Evolutionary conservation across 768 basidiomycete genomes (phyloP).

Genomic region (Rhizopogon salebrosus): DNA sequence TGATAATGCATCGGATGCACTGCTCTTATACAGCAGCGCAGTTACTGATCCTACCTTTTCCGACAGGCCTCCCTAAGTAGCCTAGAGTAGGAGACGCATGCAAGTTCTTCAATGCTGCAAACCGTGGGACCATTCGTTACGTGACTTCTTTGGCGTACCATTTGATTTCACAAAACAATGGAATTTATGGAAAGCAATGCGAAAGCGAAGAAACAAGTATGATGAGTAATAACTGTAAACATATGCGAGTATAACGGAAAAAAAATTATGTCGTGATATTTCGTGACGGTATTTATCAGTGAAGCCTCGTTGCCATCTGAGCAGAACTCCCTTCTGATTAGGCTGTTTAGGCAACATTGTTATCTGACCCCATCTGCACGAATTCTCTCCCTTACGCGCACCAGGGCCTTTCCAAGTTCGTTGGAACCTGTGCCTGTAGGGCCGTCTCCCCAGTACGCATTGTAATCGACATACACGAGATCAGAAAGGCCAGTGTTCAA

Average conservation of each 20-base stretch:
- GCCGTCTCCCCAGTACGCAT: constrained; percentile 69
- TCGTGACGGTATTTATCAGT: background rate
- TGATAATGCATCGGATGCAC: too few species aligned
- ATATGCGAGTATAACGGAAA: background rate
- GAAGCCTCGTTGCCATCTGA: background rate
- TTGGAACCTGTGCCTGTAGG: constrained; percentile 46
- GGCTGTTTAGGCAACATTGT: background rate
- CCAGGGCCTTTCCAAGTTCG: constrained; percentile 57
- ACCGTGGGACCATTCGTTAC: too few species aligned
- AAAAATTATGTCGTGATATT: background rate
- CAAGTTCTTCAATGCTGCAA: too few species aligned
- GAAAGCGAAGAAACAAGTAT: background rate
- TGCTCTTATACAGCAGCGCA: too few species aligned
- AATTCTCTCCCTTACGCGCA: constrained; percentile 48
- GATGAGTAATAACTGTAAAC: background rate
- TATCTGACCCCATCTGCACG: constrained; percentile 21
- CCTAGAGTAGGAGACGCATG: too few species aligned
- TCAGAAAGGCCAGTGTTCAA: constrained; percentile 45
- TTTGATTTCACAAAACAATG: constrained; percentile 4
- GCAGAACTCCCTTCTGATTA: background rate
- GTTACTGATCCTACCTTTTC: too few species aligned
- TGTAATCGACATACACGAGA: constrained; percentile 52
- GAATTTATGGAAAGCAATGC: background rate
- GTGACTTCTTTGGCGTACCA: too few species aligned
- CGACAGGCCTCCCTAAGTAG: too few species aligned